Evolutionary conservation across 78 protist genomes (phyloP).

Genomic region (Dictyostelium citrinum): DNA sequence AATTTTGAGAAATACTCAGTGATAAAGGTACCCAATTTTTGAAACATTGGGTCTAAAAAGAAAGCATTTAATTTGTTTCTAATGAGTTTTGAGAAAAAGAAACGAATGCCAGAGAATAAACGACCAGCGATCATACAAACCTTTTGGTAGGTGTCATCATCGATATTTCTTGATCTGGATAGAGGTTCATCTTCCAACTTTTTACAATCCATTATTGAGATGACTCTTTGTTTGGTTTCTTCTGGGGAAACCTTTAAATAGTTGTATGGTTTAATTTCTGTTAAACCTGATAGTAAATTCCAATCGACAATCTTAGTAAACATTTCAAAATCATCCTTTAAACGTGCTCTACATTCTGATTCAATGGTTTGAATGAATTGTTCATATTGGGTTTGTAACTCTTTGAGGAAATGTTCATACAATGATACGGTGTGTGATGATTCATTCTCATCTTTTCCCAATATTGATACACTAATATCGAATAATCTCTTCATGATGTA

Average conservation of each 20-base stretch:
- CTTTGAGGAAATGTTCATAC: constrained; percentile 58
- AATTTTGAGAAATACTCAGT: constrained; percentile 69
- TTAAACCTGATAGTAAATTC: constrained; percentile 59
- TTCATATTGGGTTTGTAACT: constrained; percentile 13
- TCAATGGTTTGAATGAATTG: constrained; percentile 73
- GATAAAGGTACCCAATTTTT: constrained; percentile 41
- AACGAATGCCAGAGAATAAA: constrained; percentile 83
- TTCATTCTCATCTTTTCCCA: constrained; percentile 47
- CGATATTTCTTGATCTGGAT: constrained; percentile 38
- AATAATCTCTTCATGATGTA: constrained; percentile 76
- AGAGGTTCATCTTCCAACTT: neutral
- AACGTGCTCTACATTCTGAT: constrained; percentile 35
- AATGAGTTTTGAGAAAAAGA: constrained; percentile 76
- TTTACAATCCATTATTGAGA: constrained; percentile 63
- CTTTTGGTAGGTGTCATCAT: constrained; percentile 50
- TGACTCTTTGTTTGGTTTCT: constrained; percentile 82
- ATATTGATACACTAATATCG: constrained; percentile 47
- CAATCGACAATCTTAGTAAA: constrained; percentile 87
- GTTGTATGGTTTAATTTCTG: constrained; percentile 67
- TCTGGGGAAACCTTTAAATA: constrained; percentile 71
- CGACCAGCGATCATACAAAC: constrained; percentile 74
- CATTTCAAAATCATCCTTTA: constrained; percentile 83
- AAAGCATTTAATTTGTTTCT: constrained; percentile 86
- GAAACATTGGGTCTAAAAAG: constrained; percentile 86
- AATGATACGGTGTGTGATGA: constrained; percentile 30